Conservation (phyloP, 768 basidiomycete genomes). For the Russula olivacea region DNA sequence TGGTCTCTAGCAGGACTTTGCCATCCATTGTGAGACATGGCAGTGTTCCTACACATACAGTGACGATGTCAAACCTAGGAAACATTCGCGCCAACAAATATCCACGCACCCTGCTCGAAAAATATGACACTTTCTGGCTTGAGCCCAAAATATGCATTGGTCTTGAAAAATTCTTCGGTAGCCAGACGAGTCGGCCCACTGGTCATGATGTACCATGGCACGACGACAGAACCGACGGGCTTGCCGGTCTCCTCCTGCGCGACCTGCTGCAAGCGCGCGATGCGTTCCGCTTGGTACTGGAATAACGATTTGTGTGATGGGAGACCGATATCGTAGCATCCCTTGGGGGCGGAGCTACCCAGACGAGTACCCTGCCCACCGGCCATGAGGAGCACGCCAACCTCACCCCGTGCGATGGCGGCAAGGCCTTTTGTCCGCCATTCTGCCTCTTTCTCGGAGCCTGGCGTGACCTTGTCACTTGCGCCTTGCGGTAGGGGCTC, state of each 20-base stretch:
- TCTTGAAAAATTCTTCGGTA: constrained; percentile 79
- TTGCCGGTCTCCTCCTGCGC: constrained; percentile 55
- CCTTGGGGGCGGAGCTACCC: constrained; percentile 90
- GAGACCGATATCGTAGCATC: constrained; percentile 95
- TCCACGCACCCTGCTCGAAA: constrained; percentile 85
- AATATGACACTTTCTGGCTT: constrained; percentile 73
- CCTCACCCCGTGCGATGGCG: constrained; percentile 75
- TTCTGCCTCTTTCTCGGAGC: constrained; percentile 50
- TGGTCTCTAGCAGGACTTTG: constrained; percentile 80
- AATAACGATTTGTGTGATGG: constrained; percentile 92
- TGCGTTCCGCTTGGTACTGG: constrained; percentile 96
- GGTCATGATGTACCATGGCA: constrained; percentile 99
- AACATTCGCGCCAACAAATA: not conserved
- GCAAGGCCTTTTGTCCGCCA: constrained; percentile 78
- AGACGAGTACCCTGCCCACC: constrained; percentile 96
- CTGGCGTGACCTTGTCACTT: constrained; percentile 54
- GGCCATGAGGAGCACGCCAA: constrained; percentile 96
- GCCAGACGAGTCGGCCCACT: constrained; percentile 88
- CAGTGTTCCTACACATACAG: constrained; percentile 62
- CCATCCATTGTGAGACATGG: constrained; percentile 94
- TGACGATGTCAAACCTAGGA: not conserved
- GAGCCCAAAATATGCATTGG: constrained; percentile 78
- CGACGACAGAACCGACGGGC: constrained; percentile 53
- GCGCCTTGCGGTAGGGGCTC: constrained; percentile 77
- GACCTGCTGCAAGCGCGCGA: constrained; percentile 72